A percentile compares a stretch with the other conserved stretches of the same genome.
Conservation (phyloP, 495 filamentous ascomycete genomes). For the Penicillium tannophilum region DNA sequence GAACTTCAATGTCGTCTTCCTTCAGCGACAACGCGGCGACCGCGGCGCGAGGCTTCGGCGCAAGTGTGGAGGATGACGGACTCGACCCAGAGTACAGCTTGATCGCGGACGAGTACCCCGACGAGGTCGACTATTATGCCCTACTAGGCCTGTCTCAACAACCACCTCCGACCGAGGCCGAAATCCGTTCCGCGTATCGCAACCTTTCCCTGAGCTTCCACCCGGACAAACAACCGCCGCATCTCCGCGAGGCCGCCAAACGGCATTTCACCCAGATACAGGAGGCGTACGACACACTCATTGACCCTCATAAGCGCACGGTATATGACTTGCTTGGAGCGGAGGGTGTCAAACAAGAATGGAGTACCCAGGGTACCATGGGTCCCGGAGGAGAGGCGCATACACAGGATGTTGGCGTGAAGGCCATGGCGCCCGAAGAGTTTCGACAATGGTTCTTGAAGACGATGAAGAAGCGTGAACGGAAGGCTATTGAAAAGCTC, state of each 20-base stretch:
- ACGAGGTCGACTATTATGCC: slow-evolving; percentile 51
- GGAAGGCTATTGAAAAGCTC: slow-evolving; percentile 43
- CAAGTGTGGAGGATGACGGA: slow-evolving; percentile 25
- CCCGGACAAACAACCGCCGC: slow-evolving; percentile 58
- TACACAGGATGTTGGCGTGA: slow-evolving; percentile 41
- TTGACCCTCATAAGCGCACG: slow-evolving; percentile 54
- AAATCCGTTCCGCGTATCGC: slow-evolving; percentile 56
- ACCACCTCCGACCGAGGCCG: slow-evolving; percentile 46
- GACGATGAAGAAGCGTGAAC: slow-evolving; percentile 47
- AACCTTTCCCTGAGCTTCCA: slow-evolving; percentile 58
- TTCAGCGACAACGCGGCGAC: slow-evolving; percentile 17
- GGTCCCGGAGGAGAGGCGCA: slow-evolving; percentile 33
- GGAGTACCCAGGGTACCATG: slow-evolving; percentile 39
- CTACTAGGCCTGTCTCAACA: slow-evolving; percentile 50
- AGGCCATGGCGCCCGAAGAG: slow-evolving; percentile 46
- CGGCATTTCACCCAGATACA: slow-evolving; percentile 52
- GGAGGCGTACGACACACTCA: slow-evolving; percentile 57
- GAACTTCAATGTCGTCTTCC: slow-evolving; percentile 11
- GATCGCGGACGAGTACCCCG: slow-evolving; percentile 30
- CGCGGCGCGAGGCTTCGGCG: slow-evolving; percentile 22
- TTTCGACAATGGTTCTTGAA: slow-evolving; percentile 55
- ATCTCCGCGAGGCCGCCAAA: slow-evolving; percentile 48
- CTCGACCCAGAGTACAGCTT: slow-evolving; percentile 28
- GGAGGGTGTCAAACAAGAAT: slow-evolving; percentile 49
- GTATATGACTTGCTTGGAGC: slow-evolving; percentile 57